phyloP scores from a whole-genome alignment of 805 yeast genomes.

The Zygosaccharomyces rouxii region DNA sequence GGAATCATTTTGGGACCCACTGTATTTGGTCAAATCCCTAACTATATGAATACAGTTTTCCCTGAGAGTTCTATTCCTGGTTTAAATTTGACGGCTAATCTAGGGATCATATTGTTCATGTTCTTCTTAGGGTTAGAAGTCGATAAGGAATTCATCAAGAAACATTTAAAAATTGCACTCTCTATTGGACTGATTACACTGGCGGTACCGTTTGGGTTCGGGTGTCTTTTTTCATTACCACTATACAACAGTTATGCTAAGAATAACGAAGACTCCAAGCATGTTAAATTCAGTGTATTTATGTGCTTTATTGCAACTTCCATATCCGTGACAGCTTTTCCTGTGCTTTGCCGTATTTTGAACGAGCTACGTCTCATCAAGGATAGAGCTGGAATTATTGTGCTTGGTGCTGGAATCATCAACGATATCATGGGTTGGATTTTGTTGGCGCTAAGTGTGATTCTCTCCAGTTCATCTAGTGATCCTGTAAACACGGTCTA shows the following conservation, averaged over 20 bases:
- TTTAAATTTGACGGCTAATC: constrained; percentile 61
- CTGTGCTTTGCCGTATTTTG: constrained; percentile 74
- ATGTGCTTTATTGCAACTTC: constrained; percentile 83
- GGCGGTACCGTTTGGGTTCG: constrained; percentile 77
- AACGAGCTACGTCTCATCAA: constrained; percentile 67
- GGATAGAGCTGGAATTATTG: constrained; percentile 67
- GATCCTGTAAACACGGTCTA: constrained; percentile 63
- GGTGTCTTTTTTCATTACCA: constrained; percentile 67
- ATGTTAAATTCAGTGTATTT: constrained; percentile 61
- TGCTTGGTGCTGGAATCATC: constrained; percentile 77
- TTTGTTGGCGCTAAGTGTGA: constrained; percentile 66
- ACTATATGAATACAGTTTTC: constrained; percentile 60
- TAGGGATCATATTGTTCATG: constrained; percentile 70
- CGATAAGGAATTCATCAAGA: constrained; percentile 59
- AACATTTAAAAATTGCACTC: constrained; percentile 56
- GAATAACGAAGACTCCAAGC: constrained; percentile 29
- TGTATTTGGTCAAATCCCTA: constrained; percentile 66
- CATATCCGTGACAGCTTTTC: constrained; percentile 80
- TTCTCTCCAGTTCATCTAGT: constrained; percentile 67
- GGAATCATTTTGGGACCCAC: constrained; percentile 76
- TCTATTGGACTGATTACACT: constrained; percentile 67
- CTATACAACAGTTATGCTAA: constrained; percentile 52
- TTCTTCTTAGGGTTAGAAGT: constrained; percentile 79
- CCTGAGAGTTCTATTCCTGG: constrained; percentile 60
- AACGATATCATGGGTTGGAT: constrained; percentile 83